Base-by-base conservation (phyloP, 345 rosid genomes). In the Mallotus nudiflorus region DNA sequence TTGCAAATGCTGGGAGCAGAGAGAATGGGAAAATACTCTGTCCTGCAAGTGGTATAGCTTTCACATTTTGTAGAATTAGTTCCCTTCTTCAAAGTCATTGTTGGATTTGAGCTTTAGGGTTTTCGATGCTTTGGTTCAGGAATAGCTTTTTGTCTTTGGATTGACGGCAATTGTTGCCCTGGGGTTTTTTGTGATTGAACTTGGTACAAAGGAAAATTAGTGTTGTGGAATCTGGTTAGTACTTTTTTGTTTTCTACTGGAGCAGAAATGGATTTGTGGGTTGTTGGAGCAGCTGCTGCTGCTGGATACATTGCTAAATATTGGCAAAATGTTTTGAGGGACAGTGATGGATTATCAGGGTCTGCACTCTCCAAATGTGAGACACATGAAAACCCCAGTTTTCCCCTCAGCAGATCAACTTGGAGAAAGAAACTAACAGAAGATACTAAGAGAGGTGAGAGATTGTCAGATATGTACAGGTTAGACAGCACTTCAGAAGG, bases 241-340 rank as follows among this genome's bases (percentile, higher is more conserved):
- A 44, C 25, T 68, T 54, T 31, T 35, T 63, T 14, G 4, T 24
- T 48, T 25, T 58, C 15, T 29, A 7, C 20, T 48, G 66, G 67
- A 58, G 75, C 24, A 10, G 62, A 75, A 56, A 93, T 91, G 98
- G 98, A 88, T 72, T 70, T 78, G n/a, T 91, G 88, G 97, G 75
- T 84, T 65, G 77, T 89, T 66, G 91, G 81, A 63, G 97, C 87
- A 0, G 89, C 91, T 1, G 96, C 98, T 45, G 93, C 92, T n/a
- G 88, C 89, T 24, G 93, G 92, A 68, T 88, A 81, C 67, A 29
- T 89, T 69, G 77, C 89, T 27, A 91, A 84, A 74, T 78, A 83
- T 71, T 77, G 84, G 85, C 73, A 81, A 53, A 86, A 77, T 72
- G 44, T 71, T 72, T 75, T 82, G 0, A 83, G 73, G 70, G 77